Base-by-base conservation (phyloP, 2,329 filamentous ascomycete species). In the Fusarium sp. region DNA sequence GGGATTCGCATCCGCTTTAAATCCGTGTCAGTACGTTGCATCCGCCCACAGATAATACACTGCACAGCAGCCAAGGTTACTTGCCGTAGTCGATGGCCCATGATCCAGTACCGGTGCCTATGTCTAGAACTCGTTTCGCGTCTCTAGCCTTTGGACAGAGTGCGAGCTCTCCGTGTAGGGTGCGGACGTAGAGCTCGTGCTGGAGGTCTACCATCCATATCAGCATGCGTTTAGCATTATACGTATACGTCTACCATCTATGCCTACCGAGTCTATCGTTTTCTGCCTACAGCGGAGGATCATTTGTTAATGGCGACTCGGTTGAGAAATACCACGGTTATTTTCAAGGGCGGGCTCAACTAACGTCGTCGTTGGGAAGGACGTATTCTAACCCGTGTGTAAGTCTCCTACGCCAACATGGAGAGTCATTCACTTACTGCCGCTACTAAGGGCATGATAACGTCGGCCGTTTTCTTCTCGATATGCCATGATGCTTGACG, bases 41-140 rank as follows among this genome's bases (percentile, higher is more conserved):
- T 43, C n/a, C 39, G 39, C n/a, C 10, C 39, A 43, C 6, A 43
- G 39, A 43, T 43, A 43, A 81, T 62, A 16, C 35, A 84, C n/a
- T 62, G 18, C 35, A 84, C n/a, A 78, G 33, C 76, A 76, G 5
- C 78, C 80, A 5, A 76, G 78, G 16, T 39, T 35, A 41, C 56
- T 61, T 29, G 69, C 79, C 81, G 67, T 79, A 82, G 50, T 82
- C 81, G 1, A 81, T 76, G 20, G 80, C 78, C 81, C 81, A 83
- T 39, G 78, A 71, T 7, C 81, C 81, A 0, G 80, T 82, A 5
- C 81, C 81, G 2, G 79, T 81, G n/a, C 81, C 81, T 8, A 80
- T 66, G 54, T 82, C 81, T 18, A 82, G 71, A 20, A 79, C 79
- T 13, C 77, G 69, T 18, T 75, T 76, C 6, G 77, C 75, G 11